Evolutionary conservation across 768 basidiomycete species (phyloP).

Genomic region (Lentinula lateritia): DNA sequence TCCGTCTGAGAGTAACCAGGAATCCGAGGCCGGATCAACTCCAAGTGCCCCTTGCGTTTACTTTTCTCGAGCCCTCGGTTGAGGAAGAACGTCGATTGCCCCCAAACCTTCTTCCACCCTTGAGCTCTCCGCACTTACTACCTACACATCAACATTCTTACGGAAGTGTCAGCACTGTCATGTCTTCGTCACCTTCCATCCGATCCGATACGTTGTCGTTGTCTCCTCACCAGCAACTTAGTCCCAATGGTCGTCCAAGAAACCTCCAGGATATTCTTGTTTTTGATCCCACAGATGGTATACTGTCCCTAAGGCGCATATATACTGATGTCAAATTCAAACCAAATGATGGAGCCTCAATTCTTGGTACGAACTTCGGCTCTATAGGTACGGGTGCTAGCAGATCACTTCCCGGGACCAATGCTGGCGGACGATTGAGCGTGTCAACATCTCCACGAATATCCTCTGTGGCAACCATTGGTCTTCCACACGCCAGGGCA

Average conservation of each 20-base stretch:
- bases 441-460: slow-evolving; percentile 18
- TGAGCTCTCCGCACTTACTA: slow-evolving; percentile 3
- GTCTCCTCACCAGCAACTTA: slow-evolving; percentile 20
- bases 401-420: slow-evolving; percentile 43
- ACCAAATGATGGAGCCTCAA: background rate
- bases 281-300: slow-evolving; percentile 56
- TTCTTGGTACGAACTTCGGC: slow-evolving; percentile 5
- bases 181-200: slow-evolving; percentile 18
- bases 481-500: slow-evolving; percentile 10
- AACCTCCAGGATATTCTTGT: slow-evolving; percentile 65
- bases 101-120: slow-evolving; percentile 26
- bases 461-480: slow-evolving; percentile 1
- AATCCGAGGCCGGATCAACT: slow-evolving; percentile 20
- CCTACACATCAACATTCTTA: slow-evolving; percentile 8
- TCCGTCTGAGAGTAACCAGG: slow-evolving; percentile 40
- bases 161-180: slow-evolving; percentile 7
- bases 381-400: slow-evolving; percentile 30
- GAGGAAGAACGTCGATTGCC: slow-evolving; percentile 28
- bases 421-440: slow-evolving; percentile 28
- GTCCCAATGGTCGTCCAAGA: slow-evolving; percentile 25
- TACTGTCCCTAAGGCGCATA: slow-evolving; percentile 52
- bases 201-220: slow-evolving; percentile 17
- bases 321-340: slow-evolving; percentile 29
- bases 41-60: slow-evolving; percentile 45
- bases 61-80: slow-evolving; percentile 38